Evolutionary conservation across 1,284 basidiomycete genomes (phyloP).

Genomic region (Phaffia rhodozyma): DNA sequence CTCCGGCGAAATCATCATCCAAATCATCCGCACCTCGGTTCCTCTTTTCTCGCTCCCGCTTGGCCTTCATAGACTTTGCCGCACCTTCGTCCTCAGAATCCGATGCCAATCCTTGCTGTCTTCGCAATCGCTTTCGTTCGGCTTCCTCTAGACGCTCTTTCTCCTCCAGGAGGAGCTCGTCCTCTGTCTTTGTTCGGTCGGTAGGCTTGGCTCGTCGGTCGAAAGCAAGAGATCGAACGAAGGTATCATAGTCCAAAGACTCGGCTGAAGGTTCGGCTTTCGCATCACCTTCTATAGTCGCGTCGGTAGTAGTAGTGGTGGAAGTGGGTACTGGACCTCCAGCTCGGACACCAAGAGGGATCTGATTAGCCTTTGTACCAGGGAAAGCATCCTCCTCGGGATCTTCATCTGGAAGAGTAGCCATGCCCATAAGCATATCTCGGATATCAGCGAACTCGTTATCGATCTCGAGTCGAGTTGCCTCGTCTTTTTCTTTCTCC

Average conservation of each 20-base stretch:
- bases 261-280: slow-evolving; percentile 39
- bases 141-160: slow-evolving; percentile 76
- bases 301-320: slow-evolving; percentile 11
- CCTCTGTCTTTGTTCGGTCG: slow-evolving; percentile 91
- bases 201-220: slow-evolving; percentile 89
- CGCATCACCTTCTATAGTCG: slow-evolving; percentile 23
- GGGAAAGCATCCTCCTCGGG: neutral
- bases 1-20: slow-evolving; percentile 68
- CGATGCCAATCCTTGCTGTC: slow-evolving; percentile 75
- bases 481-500: slow-evolving; percentile 74
- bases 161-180: slow-evolving; percentile 80
- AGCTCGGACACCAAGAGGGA: slow-evolving; percentile 12
- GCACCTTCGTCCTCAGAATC: slow-evolving; percentile 47
- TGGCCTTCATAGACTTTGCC: slow-evolving; percentile 26
- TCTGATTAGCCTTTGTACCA: slow-evolving; percentile 17
- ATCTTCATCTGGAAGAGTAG: neutral
- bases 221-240: slow-evolving; percentile 83
- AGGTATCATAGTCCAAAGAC: slow-evolving; percentile 64
- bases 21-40: slow-evolving; percentile 66
- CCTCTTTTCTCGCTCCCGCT: slow-evolving; percentile 36
- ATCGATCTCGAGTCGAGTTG: slow-evolving; percentile 77
- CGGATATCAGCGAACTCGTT: slow-evolving; percentile 74
- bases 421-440: slow-evolving; percentile 29
- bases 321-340: slow-evolving; percentile 1
- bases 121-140: slow-evolving; percentile 61